Conservation (phyloP, 2,329 filamentous ascomycete species). For the Colletotrichum higginsianum region DNA sequence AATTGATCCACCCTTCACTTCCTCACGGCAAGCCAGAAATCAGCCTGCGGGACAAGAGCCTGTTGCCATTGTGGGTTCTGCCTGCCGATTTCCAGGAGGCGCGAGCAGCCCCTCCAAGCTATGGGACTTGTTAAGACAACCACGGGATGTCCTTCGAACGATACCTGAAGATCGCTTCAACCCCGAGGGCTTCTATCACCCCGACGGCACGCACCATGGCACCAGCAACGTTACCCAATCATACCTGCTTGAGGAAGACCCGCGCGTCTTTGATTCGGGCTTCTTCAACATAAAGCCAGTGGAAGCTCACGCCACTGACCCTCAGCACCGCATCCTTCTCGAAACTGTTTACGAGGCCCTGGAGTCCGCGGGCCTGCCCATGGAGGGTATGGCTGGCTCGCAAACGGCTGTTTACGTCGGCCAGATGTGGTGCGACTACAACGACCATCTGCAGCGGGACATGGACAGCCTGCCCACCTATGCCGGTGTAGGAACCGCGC, state of each 20-base stretch:
- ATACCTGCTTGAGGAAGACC: constrained; percentile 44
- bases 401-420: constrained; percentile 40
- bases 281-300: constrained; percentile 49
- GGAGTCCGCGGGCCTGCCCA: constrained; percentile 42
- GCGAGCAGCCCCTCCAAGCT: constrained; percentile 19
- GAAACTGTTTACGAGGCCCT: constrained; percentile 55
- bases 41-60: constrained; percentile 2
- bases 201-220: constrained; percentile 30
- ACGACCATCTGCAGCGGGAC: constrained; percentile 43
- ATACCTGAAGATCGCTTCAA: constrained; percentile 7
- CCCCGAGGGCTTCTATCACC: constrained; percentile 16
- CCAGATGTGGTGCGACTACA: constrained; percentile 46
- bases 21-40: too few relatives aligned
- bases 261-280: constrained; percentile 44
- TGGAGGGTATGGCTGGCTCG: constrained; percentile 21
- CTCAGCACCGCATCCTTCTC: constrained; percentile 48
- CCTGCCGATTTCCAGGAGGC: constrained; percentile 20
- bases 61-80: constrained; percentile 25
- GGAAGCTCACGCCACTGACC: constrained; percentile 44
- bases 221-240: constrained; percentile 43
- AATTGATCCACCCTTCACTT: too few relatives aligned
- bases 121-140: constrained; percentile 8
- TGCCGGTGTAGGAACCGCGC: constrained; percentile 51
- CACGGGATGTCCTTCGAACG: neutral
- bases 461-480: constrained; percentile 46